A percentile compares a stretch with the other conserved stretches of the same genome.
Conservation (phyloP, 176 grass and related monocot genomes). For the Bromus sterilis region DNA sequence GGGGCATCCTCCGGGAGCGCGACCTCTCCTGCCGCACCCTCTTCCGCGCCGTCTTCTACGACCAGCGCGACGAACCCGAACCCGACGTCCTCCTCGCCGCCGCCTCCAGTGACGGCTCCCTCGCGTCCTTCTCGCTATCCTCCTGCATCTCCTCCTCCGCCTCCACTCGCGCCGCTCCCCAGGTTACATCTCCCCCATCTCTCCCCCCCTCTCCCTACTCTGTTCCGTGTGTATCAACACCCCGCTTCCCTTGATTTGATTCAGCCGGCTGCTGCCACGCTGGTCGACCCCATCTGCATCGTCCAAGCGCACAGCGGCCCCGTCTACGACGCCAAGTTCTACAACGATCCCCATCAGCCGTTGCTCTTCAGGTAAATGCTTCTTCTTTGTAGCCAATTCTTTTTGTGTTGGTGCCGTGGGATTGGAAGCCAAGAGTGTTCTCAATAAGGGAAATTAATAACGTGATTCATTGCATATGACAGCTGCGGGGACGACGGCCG, state of each 20-base stretch:
- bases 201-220: background rate
- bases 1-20: conserved; percentile 47
- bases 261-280: background rate
- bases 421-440: background rate
- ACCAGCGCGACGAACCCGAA: conserved; percentile 31
- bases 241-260: background rate
- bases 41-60: conserved; percentile 70
- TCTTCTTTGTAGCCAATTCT: background rate
- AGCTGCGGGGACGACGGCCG: conserved; percentile 77
- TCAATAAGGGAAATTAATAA: background rate
- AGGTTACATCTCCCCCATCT: background rate
- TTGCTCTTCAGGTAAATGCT: conserved; percentile 73
- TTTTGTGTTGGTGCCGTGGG: background rate
- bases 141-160: conserved; percentile 40
- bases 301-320: conserved; percentile 76
- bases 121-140: conserved; percentile 63
- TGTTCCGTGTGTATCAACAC: background rate
- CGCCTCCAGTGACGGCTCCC: conserved; percentile 68
- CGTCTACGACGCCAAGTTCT: conserved; percentile 74
- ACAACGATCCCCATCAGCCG: conserved; percentile 31
- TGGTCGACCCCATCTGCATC: conserved; percentile 48
- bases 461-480: background rate
- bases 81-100: conserved; percentile 52
- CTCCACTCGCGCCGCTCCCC: background rate
- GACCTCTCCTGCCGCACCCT: conserved; percentile 58